Base-by-base conservation (phyloP, 495 filamentous ascomycete genomes). In the Hypoxylon fuscum region DNA sequence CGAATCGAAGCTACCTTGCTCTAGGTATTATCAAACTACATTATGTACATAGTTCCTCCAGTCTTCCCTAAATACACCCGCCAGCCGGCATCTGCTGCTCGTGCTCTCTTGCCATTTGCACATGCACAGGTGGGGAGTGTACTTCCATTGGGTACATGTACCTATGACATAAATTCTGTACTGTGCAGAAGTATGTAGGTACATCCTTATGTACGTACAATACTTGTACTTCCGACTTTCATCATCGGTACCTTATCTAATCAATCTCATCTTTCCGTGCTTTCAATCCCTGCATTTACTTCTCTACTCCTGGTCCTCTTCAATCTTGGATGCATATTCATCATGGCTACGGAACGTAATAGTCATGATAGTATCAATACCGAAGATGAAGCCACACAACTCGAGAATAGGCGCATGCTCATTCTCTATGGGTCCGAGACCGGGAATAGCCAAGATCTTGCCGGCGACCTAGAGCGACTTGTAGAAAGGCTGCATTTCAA, bases 351-450 rank as follows among this genome's bases (percentile, higher is more conserved):
- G 12, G 59, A 45, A 27, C 46, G 56, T 42, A 29, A 44, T 45
- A 2, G 59, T 32, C 48, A 48, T 40, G n/a, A 47, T 31, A 25
- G 17, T 10, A 48, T 17, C 40, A 23, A 32, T 25, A 23, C 20
- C 37, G 32, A 51, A 20, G 22, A 66, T 54, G 57, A 38, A 38
- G 40, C 22, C 27, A 43, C 34, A 15, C 41, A 45, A 10, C 40
- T 68, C 17, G 70, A 73, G 23, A 72, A 71, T 38, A 77, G 90
- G 66, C 88, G 81, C 23, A 88, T 90, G 40, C 82, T 96, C 46
- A 81, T 99, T 35, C 84, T 96, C 34, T 98, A 97, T 78, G 96
- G 91, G 25, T 92, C 93, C 14, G 96, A 99, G 76, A 97, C 93
- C 0, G 95, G 96, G 38, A 98, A 93, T 68, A 87, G 91, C 31